Conservation (phyloP, 2,329 filamentous ascomycete genomes). For the Tympanopsis confertula region DNA sequence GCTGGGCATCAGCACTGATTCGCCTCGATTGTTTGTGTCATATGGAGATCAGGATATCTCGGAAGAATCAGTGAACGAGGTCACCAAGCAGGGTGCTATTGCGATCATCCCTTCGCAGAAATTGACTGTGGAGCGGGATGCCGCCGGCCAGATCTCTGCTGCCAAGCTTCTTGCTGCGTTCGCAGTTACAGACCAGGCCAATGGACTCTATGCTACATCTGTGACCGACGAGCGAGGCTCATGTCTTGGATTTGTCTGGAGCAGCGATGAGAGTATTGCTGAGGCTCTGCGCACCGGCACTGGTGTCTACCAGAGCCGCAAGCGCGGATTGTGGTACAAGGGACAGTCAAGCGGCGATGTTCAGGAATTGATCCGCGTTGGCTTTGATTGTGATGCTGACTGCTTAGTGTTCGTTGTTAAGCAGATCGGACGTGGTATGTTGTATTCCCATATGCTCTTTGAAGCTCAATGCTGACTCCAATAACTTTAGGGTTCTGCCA, state of each 20-base stretch:
- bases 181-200: slow-evolving; percentile 70
- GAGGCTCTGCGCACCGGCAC: slow-evolving; percentile 69
- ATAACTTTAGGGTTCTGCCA: slow-evolving; percentile 67
- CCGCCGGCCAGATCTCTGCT: slow-evolving; percentile 41
- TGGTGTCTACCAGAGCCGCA: slow-evolving; percentile 92
- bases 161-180: slow-evolving; percentile 61
- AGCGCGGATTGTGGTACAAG: slow-evolving; percentile 93
- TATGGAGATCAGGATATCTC: slow-evolving; percentile 9
- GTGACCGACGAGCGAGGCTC: slow-evolving; percentile 81
- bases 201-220: slow-evolving; percentile 77
- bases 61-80: slow-evolving; percentile 19
- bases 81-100: slow-evolving; percentile 25
- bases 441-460: background rate
- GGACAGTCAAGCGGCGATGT: slow-evolving; percentile 88
- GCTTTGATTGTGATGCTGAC: slow-evolving; percentile 86
- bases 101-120: background rate
- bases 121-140: slow-evolving; percentile 3
- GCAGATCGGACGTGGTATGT: slow-evolving; percentile 53
- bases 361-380: slow-evolving; percentile 75
- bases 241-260: slow-evolving; percentile 85
- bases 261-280: slow-evolving; percentile 77
- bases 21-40: background rate
- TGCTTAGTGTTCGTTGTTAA: slow-evolving; percentile 81
- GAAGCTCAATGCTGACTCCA: background rate
- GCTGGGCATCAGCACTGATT: slow-evolving; percentile 14